phyloP scores from a whole-genome alignment of 2,329 filamentous ascomycete species.

The Cucurbitaria berberidis region DNA sequence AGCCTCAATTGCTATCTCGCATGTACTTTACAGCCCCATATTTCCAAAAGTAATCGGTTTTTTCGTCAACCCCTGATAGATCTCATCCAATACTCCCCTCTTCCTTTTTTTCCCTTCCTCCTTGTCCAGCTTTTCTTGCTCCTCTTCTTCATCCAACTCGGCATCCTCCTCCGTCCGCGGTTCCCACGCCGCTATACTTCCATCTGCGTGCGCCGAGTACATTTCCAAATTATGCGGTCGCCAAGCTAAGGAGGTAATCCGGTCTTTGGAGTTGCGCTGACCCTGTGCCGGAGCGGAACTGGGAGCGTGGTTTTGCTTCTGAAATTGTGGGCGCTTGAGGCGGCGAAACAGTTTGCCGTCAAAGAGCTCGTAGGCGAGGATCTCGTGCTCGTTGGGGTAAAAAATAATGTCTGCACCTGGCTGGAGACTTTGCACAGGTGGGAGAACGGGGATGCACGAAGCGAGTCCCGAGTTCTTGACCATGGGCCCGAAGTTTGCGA shows the following conservation, averaged over 20 bases:
- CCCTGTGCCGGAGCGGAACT: slow-evolving; percentile 41
- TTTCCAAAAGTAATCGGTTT: slow-evolving; percentile 67
- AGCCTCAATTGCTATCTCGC: neutral
- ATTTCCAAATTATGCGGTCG: slow-evolving; percentile 72
- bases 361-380: slow-evolving; percentile 79
- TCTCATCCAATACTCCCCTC: slow-evolving; percentile 77
- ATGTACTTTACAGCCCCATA: slow-evolving; percentile 17
- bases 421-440: slow-evolving; percentile 66
- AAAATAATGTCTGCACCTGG: slow-evolving; percentile 71
- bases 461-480: slow-evolving; percentile 69
- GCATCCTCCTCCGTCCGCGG: slow-evolving; percentile 62
- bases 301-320: slow-evolving; percentile 15
- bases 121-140: slow-evolving; percentile 41
- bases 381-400: slow-evolving; percentile 77
- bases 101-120: slow-evolving; percentile 64
- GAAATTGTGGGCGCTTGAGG: slow-evolving; percentile 65
- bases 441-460: slow-evolving; percentile 51
- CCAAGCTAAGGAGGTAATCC: slow-evolving; percentile 80
- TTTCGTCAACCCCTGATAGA: slow-evolving; percentile 78
- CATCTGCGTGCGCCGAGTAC: slow-evolving; percentile 84
- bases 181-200: slow-evolving; percentile 80
- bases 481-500: slow-evolving; percentile 84
- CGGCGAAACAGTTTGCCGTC: slow-evolving; percentile 75
- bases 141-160: slow-evolving; percentile 52
- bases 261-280: slow-evolving; percentile 42